Percentiles rank a stretch among this genome's conserved stretches.
Evolutionary conservation across 2,329 filamentous ascomycete species (phyloP).

Genomic region (Penicillium rolfsii): DNA sequence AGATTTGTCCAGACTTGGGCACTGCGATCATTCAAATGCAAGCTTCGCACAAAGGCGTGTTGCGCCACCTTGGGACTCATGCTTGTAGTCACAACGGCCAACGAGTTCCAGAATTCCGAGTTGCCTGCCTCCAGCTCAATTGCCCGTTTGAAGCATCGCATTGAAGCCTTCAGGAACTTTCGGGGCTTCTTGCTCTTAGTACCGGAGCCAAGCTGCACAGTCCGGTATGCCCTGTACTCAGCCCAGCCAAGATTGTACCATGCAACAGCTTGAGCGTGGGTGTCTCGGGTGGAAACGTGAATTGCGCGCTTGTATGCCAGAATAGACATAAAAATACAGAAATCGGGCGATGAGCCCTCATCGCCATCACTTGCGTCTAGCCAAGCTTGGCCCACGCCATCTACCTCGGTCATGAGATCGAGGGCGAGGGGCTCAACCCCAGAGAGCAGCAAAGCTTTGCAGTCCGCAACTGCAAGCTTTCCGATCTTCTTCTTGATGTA

Average conservation of each 20-base stretch:
- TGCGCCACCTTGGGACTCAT: conserved; percentile 87
- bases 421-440: conserved; percentile 58
- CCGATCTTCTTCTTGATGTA: conserved; percentile 70
- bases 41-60: conserved; percentile 86
- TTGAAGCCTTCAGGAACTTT: conserved; percentile 75
- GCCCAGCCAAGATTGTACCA: conserved; percentile 98
- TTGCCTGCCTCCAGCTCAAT: conserved; percentile 96
- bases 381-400: conserved; percentile 60
- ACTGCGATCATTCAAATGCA: conserved; percentile 89
- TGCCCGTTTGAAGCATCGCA: conserved; percentile 89
- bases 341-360: conserved; percentile 46
- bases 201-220: conserved; percentile 53
- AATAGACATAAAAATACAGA: conserved; percentile 71
- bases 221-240: conserved; percentile 78
- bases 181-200: conserved; percentile 56
- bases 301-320: conserved; percentile 88
- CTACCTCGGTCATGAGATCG: conserved; percentile 68
- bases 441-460: conserved; percentile 63
- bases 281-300: conserved; percentile 69
- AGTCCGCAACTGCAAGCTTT: conserved; percentile 61
- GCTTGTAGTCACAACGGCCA: conserved; percentile 86
- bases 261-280: conserved; percentile 89
- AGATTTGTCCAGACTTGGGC: conserved; percentile 89
- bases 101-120: conserved; percentile 93
- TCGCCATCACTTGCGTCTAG: conserved; percentile 41